These are phyloP conservation scores for Mycena amicta DNA, from an alignment of 768 basidiomycete species.

Conservation along the genomic window DNA sequence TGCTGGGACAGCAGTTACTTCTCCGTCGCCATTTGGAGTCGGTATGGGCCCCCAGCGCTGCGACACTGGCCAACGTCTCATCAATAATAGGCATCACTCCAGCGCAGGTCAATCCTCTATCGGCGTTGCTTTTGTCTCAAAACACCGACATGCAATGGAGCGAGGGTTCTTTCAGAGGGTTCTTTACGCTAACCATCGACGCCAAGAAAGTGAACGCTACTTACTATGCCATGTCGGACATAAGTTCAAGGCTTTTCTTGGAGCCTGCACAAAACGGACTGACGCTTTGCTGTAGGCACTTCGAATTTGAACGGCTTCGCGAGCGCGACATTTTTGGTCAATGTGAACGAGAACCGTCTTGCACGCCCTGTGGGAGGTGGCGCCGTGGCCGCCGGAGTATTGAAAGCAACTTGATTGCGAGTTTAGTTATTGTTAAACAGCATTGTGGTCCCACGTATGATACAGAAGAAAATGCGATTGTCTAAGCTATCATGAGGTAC, in stretches of 20 bases:
- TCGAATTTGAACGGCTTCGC: conserved; percentile 49
- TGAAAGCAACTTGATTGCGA: conserved; percentile 36
- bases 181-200: conserved; percentile 56
- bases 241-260: conserved; percentile 36
- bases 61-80: background rate
- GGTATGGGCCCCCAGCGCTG: background rate
- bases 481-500: conserved; percentile 1
- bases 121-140: conserved; percentile 36
- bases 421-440: background rate
- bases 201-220: conserved; percentile 49
- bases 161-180: conserved; percentile 60
- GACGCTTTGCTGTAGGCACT: conserved; percentile 30
- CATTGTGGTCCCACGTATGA: no score
- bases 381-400: conserved; percentile 44
- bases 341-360: conserved; percentile 48
- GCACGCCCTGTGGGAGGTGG: conserved; percentile 53
- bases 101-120: conserved; percentile 40
- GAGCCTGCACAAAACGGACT: background rate
- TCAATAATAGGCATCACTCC: conserved; percentile 33
- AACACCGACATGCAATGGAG: conserved; percentile 62
- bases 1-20: conserved; percentile 62
- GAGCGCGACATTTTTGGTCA: conserved; percentile 45
- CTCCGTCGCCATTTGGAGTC: conserved; percentile 47
- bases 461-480: conserved; percentile 2
- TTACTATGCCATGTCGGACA: conserved; percentile 56